Conservation (phyloP, 2,329 filamentous ascomycete genomes). For the Sarocladium oryzae region DNA sequence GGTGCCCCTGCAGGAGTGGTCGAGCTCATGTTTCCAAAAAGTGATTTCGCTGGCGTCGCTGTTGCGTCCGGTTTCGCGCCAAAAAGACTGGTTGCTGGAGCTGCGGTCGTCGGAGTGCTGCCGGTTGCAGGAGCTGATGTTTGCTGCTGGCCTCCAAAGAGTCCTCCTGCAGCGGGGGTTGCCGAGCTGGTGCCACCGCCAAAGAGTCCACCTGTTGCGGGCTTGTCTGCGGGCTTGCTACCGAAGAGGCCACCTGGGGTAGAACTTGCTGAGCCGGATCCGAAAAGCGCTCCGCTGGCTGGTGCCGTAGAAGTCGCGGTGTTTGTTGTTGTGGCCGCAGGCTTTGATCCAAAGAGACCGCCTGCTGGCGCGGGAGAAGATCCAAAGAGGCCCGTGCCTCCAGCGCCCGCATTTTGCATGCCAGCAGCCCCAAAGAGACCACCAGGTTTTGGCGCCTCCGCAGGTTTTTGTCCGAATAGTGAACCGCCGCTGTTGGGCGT, state of each 20-base stretch:
- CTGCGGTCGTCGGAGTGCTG: background rate
- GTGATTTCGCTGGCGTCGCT: slow-evolving; percentile 4
- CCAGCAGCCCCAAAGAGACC: slow-evolving; percentile 19
- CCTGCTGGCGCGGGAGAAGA: slow-evolving; percentile 18
- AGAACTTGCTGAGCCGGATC: slow-evolving; percentile 10
- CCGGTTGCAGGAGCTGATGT: background rate
- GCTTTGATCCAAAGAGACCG: slow-evolving; percentile 15
- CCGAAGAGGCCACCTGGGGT: slow-evolving; percentile 24
- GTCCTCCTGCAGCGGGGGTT: background rate
- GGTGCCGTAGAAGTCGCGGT: slow-evolving; percentile 24
- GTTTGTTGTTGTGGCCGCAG: slow-evolving; percentile 23
- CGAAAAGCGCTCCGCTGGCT: slow-evolving; percentile 12
- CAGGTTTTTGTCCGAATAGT: slow-evolving; percentile 27
- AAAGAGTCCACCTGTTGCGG: slow-evolving; percentile 14
- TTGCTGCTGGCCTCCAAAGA: slow-evolving; percentile 8
- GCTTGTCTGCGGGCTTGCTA: slow-evolving; percentile 11
- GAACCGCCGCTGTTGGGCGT: slow-evolving; percentile 20
- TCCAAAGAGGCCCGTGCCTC: slow-evolving; percentile 20
- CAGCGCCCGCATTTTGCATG: slow-evolving; percentile 17
- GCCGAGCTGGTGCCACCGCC: slow-evolving; percentile 9
- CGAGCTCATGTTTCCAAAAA: background rate
- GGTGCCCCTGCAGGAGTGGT: slow-evolving; percentile 4
- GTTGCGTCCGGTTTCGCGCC: slow-evolving; percentile 1
- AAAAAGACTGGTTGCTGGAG: background rate
- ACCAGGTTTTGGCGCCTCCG: slow-evolving; percentile 21